Evolutionary conservation across 768 basidiomycete species (phyloP).

Genomic region (Tylopilus sp.): DNA sequence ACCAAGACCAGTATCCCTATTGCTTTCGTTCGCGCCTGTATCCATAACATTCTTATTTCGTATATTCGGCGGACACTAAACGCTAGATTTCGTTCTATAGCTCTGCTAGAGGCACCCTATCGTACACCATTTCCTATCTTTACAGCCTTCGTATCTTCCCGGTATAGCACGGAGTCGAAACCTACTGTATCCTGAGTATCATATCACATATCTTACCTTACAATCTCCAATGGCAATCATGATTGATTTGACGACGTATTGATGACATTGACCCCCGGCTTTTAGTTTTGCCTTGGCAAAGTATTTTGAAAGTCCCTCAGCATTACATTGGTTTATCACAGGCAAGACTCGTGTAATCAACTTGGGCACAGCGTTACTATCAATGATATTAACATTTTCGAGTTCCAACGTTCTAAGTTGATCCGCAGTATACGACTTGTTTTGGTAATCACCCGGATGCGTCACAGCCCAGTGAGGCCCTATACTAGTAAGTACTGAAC

Average conservation of each 20-base stretch:
- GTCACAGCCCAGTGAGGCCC: no score
- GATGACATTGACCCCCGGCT: no score
- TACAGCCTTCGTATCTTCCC: constrained; percentile 6
- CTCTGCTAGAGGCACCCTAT: constrained; percentile 17
- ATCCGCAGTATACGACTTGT: not conserved
- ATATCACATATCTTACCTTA: constrained; percentile 17
- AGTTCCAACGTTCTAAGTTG: not conserved
- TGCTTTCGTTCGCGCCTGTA: constrained; percentile 24
- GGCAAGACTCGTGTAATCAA: no score
- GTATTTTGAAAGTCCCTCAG: no score
- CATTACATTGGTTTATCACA: no score
- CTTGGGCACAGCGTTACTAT: no score
- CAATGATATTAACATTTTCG: no score
- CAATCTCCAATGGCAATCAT: constrained; percentile 14
- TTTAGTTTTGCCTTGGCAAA: no score
- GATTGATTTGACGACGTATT: no score
- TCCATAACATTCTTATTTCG: constrained; percentile 9
- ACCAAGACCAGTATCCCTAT: not conserved
- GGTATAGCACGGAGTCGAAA: constrained; percentile 16
- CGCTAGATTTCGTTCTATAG: constrained; percentile 24
- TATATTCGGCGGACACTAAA: no score
- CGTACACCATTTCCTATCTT: constrained; percentile 14
- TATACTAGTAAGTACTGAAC: no score
- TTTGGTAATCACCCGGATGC: not conserved
- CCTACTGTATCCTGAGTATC: constrained; percentile 20